Percentiles rank a stretch among this genome's conserved stretches.
Conservation (phyloP, 202 grass and related monocot genomes). For the Sporobolus alterniflorus region DNA sequence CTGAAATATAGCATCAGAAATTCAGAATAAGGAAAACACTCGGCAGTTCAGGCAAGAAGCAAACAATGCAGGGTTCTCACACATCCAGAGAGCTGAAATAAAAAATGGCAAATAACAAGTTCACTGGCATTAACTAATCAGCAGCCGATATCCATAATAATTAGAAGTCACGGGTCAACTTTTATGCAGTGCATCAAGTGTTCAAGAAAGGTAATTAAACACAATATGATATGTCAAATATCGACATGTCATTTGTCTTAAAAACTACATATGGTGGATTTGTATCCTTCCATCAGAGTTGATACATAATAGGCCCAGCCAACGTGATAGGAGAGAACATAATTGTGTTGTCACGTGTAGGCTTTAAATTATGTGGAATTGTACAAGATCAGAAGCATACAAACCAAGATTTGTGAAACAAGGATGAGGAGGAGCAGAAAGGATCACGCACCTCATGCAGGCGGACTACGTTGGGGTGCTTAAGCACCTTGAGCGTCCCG, state of each 20-base stretch:
- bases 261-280: neutral
- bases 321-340: neutral
- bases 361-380: too few relatives aligned
- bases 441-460: constrained; percentile 56
- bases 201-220: neutral
- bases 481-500: constrained; percentile 74
- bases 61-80: neutral
- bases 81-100: neutral
- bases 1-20: constrained; percentile 28
- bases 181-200: neutral
- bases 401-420: too few relatives aligned
- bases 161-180: too few relatives aligned
- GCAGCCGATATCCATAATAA: neutral
- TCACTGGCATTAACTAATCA: neutral
- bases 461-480: constrained; percentile 88
- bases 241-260: neutral
- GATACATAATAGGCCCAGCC: neutral
- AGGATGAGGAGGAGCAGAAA: too few relatives aligned
- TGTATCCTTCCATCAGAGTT: neutral
- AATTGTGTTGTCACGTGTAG: too few relatives aligned
- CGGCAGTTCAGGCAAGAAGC: neutral
- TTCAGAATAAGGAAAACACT: neutral
- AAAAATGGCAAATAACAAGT: neutral
- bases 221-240: neutral
- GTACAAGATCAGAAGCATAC: too few relatives aligned